Base-by-base conservation (phyloP, 2,329 filamentous ascomycete genomes). In the Mycosphaerella sp. region DNA sequence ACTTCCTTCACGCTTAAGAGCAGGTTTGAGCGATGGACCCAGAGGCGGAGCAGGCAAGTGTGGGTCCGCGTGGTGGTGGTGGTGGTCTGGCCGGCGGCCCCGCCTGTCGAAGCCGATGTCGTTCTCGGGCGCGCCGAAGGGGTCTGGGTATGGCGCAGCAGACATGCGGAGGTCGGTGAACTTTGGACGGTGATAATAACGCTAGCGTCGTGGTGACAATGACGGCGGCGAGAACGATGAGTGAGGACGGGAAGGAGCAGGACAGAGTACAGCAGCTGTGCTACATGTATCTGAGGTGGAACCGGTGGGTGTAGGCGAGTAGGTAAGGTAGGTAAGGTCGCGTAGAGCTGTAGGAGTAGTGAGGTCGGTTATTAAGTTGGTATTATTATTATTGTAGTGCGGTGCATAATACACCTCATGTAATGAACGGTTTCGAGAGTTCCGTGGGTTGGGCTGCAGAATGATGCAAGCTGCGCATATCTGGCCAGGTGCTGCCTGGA, bases 1-100 rank as follows among this genome's bases (percentile, higher is more conserved):
- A 57, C 62, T 64, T 57, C 65, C 66, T 51, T 67, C 63, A 40
- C 66, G 60, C 53, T 67, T 68, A 48, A 68, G 47, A n/a, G 66
- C 66, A 39, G 60, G 53, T 51, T 62, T 64, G 21, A 66, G 54
- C 17, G 59, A 60, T n/a, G 64, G 64, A 51, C 66, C 66, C 45
- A 69, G 57, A 21, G 67, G 66, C 29, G 67, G 67, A 17, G 66
- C 62, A 34, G 67, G 67, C 8, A 67, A 54, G 44, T 60, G 45
- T 53, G 48, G 51, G 54, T 51, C 48, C 34, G 48, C 38, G 41
- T 36, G 31, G 31, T 36, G 39, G 41, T 51, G 21, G 41, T 36
- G 31, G 31, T 36, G 39, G 41, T 51, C 41, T n/a, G 32, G 48
- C 11, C 40, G 41, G 40, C 48, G 48, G n/a, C 48, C 48, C n/a